Evolutionary conservation across 345 rosid species (phyloP).

Genomic region (Cochlearia excelsa): DNA sequence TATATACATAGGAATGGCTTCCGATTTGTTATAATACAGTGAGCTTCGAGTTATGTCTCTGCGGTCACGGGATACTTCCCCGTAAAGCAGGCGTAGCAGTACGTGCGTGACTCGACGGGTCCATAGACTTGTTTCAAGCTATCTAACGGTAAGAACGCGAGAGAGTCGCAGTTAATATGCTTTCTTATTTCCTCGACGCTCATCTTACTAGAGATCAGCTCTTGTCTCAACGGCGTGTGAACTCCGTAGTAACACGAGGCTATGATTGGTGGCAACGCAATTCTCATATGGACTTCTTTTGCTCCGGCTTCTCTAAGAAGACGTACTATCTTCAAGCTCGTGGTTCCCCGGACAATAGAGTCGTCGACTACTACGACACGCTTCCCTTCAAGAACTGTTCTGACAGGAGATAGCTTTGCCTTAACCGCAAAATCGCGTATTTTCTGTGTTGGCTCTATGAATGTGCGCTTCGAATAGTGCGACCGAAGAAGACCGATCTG

Average conservation of each 20-base stretch:
- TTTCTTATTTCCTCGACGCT: conserved; percentile 68
- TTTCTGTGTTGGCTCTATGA: conserved; percentile 91
- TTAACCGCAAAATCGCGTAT: conserved; percentile 96
- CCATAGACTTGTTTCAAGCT: conserved; percentile 61
- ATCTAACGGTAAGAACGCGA: conserved; percentile 69
- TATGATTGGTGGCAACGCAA: conserved; percentile 86
- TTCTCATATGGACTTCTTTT: conserved; percentile 95
- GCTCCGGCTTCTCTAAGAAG: conserved; percentile 85
- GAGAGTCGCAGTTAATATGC: conserved; percentile 71
- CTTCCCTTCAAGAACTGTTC: conserved; percentile 81
- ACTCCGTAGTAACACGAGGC: conserved; percentile 92
- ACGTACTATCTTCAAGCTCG: conserved; percentile 85
- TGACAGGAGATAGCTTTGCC: conserved; percentile 84
- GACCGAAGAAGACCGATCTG: conserved; percentile 93
- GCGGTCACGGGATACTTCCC: conserved; percentile 68
- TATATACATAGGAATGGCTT: no score
- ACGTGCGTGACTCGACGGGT: conserved; percentile 44
- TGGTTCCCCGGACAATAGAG: conserved; percentile 92
- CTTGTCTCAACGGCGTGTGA: conserved; percentile 87
- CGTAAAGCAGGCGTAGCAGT: conserved; percentile 89
- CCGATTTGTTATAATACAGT: no score
- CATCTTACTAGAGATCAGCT: conserved; percentile 89
- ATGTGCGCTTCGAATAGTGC: conserved; percentile 90
- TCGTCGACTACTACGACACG: conserved; percentile 94
- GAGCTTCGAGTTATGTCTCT: no score